Evolutionary conservation across 345 rosid species (phyloP).

Genomic region (Salix viminalis): DNA sequence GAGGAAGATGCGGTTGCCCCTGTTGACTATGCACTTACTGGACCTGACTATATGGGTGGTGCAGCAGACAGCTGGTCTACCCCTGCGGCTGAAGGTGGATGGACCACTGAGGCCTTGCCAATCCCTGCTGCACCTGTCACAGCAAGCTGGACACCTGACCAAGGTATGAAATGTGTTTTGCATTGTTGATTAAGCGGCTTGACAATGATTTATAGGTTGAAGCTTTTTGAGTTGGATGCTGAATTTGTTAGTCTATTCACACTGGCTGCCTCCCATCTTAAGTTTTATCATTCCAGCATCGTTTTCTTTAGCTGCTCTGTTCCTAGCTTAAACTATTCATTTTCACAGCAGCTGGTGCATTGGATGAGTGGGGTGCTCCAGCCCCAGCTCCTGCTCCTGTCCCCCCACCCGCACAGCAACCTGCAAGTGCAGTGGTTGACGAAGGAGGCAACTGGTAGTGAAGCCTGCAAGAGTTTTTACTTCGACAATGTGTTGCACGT

Average conservation of each 20-base stretch:
- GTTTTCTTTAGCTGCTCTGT: neutral
- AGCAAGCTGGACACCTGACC: slow-evolving; percentile 36
- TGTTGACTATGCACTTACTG: slow-evolving; percentile 25
- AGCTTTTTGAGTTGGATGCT: neutral
- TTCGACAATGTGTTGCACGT: neutral
- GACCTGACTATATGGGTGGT: slow-evolving; percentile 30
- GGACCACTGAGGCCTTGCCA: slow-evolving; percentile 48
- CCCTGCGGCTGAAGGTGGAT: slow-evolving; percentile 44
- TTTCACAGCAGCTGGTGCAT: neutral
- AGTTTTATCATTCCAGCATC: neutral
- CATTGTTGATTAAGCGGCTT: neutral
- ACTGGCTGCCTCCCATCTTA: neutral
- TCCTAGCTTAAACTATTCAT: neutral
- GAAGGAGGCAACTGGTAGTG: neutral
- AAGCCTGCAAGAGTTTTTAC: neutral
- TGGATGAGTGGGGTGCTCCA: neutral
- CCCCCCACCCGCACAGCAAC: neutral
- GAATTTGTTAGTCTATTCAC: neutral
- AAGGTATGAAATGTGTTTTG: slow-evolving; percentile 3
- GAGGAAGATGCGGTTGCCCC: slow-evolving; percentile 24
- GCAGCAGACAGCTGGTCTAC: slow-evolving; percentile 46
- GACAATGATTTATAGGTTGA: neutral
- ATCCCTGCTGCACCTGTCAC: slow-evolving; percentile 51
- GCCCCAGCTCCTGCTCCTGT: neutral
- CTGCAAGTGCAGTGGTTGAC: neutral